These are phyloP conservation scores for Guyanaporus albipodus DNA, from an alignment of 768 basidiomycete genomes.

Conservation along the genomic window DNA sequence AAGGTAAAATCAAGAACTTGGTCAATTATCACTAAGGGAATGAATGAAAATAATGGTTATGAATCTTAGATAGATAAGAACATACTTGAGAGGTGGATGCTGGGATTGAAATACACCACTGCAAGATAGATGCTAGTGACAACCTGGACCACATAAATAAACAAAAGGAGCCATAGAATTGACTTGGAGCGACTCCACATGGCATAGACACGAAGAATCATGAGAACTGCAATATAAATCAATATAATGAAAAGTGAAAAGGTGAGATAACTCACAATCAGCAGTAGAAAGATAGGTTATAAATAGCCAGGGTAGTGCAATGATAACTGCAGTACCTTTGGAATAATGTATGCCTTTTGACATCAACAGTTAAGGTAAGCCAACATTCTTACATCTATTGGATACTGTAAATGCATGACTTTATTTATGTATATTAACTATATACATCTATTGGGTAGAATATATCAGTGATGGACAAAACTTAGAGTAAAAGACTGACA, in stretches of 20 bases:
- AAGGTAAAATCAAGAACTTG: neutral
- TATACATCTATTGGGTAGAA: no score
- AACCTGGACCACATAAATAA: neutral
- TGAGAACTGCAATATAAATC: neutral
- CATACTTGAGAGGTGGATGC: neutral
- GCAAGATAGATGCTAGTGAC: neutral
- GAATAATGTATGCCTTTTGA: neutral
- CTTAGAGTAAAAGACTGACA: no score
- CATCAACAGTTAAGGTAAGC: no score
- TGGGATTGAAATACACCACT: neutral
- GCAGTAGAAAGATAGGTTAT: neutral
- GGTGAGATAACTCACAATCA: neutral
- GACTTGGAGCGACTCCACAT: neutral
- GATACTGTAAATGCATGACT: no score
- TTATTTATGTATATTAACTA: no score
- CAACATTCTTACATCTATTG: neutral
- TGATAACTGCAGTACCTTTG: neutral
- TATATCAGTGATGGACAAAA: no score
- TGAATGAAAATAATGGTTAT: no score
- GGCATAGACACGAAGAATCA: neutral
- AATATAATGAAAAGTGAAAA: neutral
- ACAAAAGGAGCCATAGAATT: neutral
- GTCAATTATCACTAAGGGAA: neutral
- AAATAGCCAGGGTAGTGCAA: accelerated
- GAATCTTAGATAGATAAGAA: no score